Conservation (phyloP, 2,329 filamentous ascomycete genomes). For the Calycina herbarum region DNA sequence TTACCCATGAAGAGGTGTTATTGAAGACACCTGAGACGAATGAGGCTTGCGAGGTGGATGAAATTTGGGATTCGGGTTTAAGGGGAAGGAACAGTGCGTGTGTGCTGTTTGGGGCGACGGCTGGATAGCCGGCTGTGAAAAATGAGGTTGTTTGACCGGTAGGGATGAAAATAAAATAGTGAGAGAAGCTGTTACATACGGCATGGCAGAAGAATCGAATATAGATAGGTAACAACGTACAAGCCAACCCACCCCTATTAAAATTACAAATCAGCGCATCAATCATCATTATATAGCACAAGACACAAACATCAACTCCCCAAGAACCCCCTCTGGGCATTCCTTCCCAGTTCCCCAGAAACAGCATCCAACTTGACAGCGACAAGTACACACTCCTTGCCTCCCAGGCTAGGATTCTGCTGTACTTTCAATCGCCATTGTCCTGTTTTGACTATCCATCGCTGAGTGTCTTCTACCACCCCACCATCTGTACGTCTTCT, state of each 20-base stretch:
- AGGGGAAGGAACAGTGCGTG: too few species aligned
- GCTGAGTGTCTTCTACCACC: constrained; percentile 25
- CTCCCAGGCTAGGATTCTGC: constrained; percentile 46
- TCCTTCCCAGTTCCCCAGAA: constrained; percentile 65
- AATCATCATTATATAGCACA: neutral
- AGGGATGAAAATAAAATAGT: too few species aligned
- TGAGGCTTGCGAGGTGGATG: too few species aligned
- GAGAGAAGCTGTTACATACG: neutral
- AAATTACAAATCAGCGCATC: neutral
- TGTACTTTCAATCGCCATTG: constrained; percentile 74
- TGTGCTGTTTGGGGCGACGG: too few species aligned
- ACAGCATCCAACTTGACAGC: constrained; percentile 76
- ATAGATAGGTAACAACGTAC: neutral
- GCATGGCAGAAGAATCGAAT: neutral
- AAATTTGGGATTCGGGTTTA: too few species aligned
- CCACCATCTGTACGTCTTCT: constrained; percentile 15
- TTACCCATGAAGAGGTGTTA: too few species aligned
- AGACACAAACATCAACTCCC: constrained; percentile 1
- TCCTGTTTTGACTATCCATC: constrained; percentile 65
- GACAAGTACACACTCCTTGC: constrained; percentile 69
- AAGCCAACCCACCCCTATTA: neutral
- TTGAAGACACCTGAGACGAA: too few species aligned
- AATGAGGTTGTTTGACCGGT: too few species aligned
- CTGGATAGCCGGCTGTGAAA: too few species aligned
- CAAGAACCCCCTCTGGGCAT: constrained; percentile 60